Base-by-base conservation (phyloP, 2,329 filamentous ascomycete genomes). In the Aspergillus pseudoterreus region DNA sequence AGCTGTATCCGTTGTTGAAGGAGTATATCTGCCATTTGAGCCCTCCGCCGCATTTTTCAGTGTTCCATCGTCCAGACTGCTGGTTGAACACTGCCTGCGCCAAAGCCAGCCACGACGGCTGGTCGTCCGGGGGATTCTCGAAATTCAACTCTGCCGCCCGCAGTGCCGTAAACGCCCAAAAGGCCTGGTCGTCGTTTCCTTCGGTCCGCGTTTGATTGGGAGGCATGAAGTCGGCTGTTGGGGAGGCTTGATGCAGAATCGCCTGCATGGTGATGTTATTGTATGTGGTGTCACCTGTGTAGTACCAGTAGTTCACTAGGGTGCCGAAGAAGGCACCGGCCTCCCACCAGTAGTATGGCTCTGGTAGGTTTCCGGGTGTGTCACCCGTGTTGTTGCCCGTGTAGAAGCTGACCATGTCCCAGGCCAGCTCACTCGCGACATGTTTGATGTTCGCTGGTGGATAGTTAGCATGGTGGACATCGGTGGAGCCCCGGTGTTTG, bases 61-160 rank as follows among this genome's bases (percentile, higher is more conserved):
- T 73, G 59, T 94, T 85, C 86, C 88, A 92, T 17, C 89, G 82
- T 14, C 71, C 71, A 2, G 82, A 82, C 64, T 90, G 90, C 46
- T 86, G 83, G 72, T 92, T 90, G 70, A 92, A 95, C 1, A 90
- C 86, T 12, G 86, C 87, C 68, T 91, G 87, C 1, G 82, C 85
- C 42, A 95, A 78, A 10, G 85, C 83, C 17, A 94, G 78, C 88
- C 88, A 95, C 54, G 87, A 84, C 0, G 87, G 83, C 51, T 85
- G 67, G 53, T 80, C 81, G 0, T 74, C 57, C 0, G 63, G 63
- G 14, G 68, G 67, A 11, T 42, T 42, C 15, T 19, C 39, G 27
- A 70, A 71, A 14, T 68, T 68, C 9, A 65, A 47, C 47, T 83
- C 81, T 30, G 80, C 79, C 4, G 80, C 81, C 2, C 77, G 73